A percentile compares a stretch with the other conserved stretches of the same genome.
phyloP scores from a whole-genome alignment of 1,284 basidiomycete species.

The Ustilago loliicola region DNA sequence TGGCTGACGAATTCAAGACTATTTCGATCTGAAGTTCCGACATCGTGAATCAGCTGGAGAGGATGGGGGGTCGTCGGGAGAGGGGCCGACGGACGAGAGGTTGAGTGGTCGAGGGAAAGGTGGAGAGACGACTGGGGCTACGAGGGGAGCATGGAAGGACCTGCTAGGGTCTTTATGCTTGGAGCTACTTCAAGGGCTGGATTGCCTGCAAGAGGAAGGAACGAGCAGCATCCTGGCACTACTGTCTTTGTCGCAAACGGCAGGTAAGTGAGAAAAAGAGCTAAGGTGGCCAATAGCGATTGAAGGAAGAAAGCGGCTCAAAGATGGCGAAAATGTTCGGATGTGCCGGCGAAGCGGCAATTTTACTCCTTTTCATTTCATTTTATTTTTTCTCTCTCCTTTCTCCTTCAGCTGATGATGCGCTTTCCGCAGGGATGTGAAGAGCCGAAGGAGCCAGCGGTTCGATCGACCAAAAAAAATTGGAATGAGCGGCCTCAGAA shows the following conservation, averaged over 20 bases:
- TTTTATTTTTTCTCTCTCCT: conserved; percentile 1
- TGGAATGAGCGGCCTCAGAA: no score
- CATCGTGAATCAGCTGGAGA: conserved; percentile 13
- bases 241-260: not conserved
- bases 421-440: not conserved
- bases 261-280: not conserved
- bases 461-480: not conserved
- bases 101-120: conserved; percentile 1
- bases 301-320: conserved; percentile 1
- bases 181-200: not conserved
- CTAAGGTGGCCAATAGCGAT: conserved; percentile 1
- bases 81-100: not conserved
- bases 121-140: not conserved
- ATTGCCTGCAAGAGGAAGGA: not conserved
- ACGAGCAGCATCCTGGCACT: not conserved
- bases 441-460: not conserved
- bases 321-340: conserved; percentile 5
- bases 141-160: not conserved
- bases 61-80: not conserved
- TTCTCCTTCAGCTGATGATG: not conserved
- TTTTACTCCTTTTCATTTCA: not conserved
- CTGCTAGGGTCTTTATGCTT: conserved; percentile 5
- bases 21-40: conserved; percentile 25
- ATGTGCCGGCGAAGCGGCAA: conserved; percentile 20
- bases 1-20: conserved; percentile 18